Evolutionary conservation across 2,329 filamentous ascomycete genomes (phyloP), one percentile per base, ranked within the genome.

Genomic region (Orbilia javanica): DNA sequence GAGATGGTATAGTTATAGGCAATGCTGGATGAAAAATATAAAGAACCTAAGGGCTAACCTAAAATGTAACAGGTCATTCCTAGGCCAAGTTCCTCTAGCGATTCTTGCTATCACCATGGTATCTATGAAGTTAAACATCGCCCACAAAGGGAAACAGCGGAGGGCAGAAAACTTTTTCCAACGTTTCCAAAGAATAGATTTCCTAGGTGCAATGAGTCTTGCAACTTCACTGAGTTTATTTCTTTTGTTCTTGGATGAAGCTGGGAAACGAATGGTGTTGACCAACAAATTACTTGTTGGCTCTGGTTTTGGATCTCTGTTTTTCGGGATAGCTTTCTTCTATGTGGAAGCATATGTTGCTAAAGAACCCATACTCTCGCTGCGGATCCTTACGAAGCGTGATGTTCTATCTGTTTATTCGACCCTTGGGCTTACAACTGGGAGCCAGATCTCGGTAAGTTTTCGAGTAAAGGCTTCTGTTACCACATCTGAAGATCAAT

Each of bases 61-160:
- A 6, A 31, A n/a, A 62, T 1, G 1, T 42, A 27, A 42, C 25
- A 90, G 88, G 90, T 88, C 91, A 0, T 95, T 96, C 82, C 83
- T 93, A 6, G 86, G 86, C 1, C 93, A 95, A 82, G 88, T 89
- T 0, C 92, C 92, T 1, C 82, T 93, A 4, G 92, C 91, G 75
- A 82, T 90, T 4, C 64, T 90, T 1, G 92, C 92, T 1, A 89
- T 92, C 81, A 57, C 89, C 3, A 86, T 89, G 13, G 91, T 93
- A 11, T 87, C 87, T 60, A 81, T 89, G 4, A 67, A 64, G 39
- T 34, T 78, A 15, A 63, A 78, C 13, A 64, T 78, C 22, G 10
- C 11, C 3, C 29, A 57, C 15, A 64, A 72, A 22, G 31, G 22
- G 25, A 57, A 67, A 31, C 20, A 67, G n/a, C n/a, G 27, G 7